Evolutionary conservation across 371 early-diverging fungal genomes (phyloP).

Genomic region (Haplosporangium sp.): DNA sequence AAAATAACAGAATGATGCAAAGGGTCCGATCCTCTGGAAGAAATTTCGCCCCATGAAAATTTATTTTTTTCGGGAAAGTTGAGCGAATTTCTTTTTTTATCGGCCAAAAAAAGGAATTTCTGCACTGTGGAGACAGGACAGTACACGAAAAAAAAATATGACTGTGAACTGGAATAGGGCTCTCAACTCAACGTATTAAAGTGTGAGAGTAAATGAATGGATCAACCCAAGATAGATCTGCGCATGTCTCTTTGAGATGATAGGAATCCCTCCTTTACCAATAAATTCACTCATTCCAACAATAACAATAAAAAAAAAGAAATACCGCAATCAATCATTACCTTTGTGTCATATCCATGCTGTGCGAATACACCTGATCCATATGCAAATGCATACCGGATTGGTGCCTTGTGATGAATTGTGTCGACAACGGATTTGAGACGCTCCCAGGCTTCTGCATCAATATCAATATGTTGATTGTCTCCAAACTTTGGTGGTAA

Average conservation of each 20-base stretch:
- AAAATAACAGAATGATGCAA: neutral
- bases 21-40: neutral
- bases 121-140: neutral
- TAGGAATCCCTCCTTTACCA: neutral
- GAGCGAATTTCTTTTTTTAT: conserved; percentile 29
- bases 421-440: conserved; percentile 68
- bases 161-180: neutral
- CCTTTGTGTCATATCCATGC: conserved; percentile 79
- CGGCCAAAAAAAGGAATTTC: conserved; percentile 17
- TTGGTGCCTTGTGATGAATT: conserved; percentile 73
- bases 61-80: neutral
- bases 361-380: conserved; percentile 96
- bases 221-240: neutral
- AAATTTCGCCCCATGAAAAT: conserved; percentile 12
- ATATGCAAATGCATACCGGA: conserved; percentile 93
- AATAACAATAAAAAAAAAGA: neutral
- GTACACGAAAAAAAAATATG: neutral
- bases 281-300: no score
- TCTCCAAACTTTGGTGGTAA: conserved; percentile 75
- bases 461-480: conserved; percentile 74
- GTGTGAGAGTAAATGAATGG: neutral
- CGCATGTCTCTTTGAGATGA: neutral
- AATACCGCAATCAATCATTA: conserved; percentile 28
- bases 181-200: no score
- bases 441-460: conserved; percentile 67